Evolutionary conservation across 495 filamentous ascomycete species (phyloP), one percentile per base, ranked within the genome.

Genomic region (Durotheca rogersii): DNA sequence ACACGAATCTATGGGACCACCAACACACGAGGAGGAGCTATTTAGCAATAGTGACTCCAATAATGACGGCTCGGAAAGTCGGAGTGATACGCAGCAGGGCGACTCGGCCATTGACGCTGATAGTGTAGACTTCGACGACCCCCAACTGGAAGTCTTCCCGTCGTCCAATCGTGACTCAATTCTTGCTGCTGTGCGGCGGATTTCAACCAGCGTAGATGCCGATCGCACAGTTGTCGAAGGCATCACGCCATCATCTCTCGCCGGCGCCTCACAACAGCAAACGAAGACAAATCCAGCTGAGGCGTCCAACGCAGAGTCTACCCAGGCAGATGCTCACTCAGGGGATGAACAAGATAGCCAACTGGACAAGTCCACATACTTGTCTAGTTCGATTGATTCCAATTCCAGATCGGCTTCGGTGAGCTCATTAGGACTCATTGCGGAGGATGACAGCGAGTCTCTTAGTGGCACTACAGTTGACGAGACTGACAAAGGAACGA

Each of bases 71-170:
- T 32, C 47, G 10, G 47, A 41, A 27, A 54, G 40, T 15, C 49
- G 49, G 31, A 50, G 56, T 20, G 36, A 18, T 31, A 39, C 46
- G 7, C 44, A 59, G 6, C 20, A 35, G 6, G 47, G 29, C 18
- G 41, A 58, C 12, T 29, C 54, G 4, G 35, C 41, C 21, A 31
- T 57, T 17, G 60, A 66, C 14, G 17, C 50, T 39, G 30, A 54
- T 7, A 41, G 65, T 27, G 35, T 67, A 16, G 74, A 80, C 47
- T 49, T 71, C 18, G 69, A 78, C 36, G 72, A 82, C 54, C 78
- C 76, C n/a, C 67, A 65, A 0, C 36, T 81, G 20, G 76, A 78
- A 47, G 61, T 45, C 5, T 80, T 82, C 60, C 79, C 79, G 0
- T 75, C 70, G 2, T 33, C 45, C 23, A 67, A 72, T 45, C 67